Evolutionary conservation across 1,284 basidiomycete genomes (phyloP), one percentile per base, ranked within the genome.

Genomic region (Termitomyces sp.): DNA sequence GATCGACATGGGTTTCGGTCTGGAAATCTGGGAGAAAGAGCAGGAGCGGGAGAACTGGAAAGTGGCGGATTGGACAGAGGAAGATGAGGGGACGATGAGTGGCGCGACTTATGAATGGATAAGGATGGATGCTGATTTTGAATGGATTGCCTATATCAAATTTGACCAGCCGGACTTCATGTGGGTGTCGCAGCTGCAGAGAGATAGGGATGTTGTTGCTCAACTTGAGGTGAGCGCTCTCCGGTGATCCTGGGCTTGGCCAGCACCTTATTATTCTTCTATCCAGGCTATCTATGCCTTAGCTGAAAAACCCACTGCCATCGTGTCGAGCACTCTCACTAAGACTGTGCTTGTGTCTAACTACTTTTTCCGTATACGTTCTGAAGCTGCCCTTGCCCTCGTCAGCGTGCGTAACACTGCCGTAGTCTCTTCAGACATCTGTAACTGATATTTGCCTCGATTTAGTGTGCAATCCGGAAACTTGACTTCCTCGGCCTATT

Each of bases 91-190:
- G 58, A 80, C 82, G 45, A 98, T 98, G 92, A 86, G 86, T 58
- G 92, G 90, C 41, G 94, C 94, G 58, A 94, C 92, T 1, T 99
- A 98, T 73, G 97, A 99, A 72, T 99, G 97, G 97, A 99, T 99
- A 61, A 81, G 97, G 57, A 92, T 99, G 77, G 97, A 99, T 68
- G 94, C 97, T 17, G 97, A 99, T 68, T 96, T 97, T 71, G 96
- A 99, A 73, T 99, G 97, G 97, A 90, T 99, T 56, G 90, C 93
- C 17, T 81, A 81, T 45, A 84, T 98, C 61, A 87, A 88, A 58
- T 98, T 98, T 64, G 90, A 95, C 55, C 96, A 99, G 73, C 92
- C 92, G 50, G 94, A 97, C 68, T 98, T 94, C 72, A 98, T 98
- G 90, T 99, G 96, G 96, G 91, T 98, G 48, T 94, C 90, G 53